Conservation (phyloP, 495 filamentous ascomycete genomes). For the Tuber melanosporum region DNA sequence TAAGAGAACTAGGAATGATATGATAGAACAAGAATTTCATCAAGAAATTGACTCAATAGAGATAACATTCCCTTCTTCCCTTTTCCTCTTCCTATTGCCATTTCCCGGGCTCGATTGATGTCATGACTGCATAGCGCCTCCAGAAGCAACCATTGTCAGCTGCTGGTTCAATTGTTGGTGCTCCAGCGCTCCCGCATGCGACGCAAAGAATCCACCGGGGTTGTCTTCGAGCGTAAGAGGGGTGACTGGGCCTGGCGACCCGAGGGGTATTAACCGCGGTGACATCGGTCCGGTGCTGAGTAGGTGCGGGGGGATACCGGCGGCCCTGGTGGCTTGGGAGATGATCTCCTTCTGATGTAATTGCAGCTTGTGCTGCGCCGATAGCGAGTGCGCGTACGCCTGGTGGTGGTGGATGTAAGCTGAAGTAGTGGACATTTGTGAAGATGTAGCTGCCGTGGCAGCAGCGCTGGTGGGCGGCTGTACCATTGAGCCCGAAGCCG, state of each 20-base stretch:
- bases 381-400: slow-evolving; percentile 37
- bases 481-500: slow-evolving; percentile 9
- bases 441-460: slow-evolving; percentile 2
- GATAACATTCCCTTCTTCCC: neutral
- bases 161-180: slow-evolving; percentile 34
- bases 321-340: slow-evolving; percentile 49
- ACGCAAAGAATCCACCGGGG: slow-evolving; percentile 49
- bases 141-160: slow-evolving; percentile 24
- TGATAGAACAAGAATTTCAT: neutral
- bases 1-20: neutral
- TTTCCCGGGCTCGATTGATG: neutral
- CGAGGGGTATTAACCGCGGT: slow-evolving; percentile 60
- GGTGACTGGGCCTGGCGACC: slow-evolving; percentile 72
- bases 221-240: slow-evolving; percentile 61
- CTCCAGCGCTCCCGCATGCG: slow-evolving; percentile 20
- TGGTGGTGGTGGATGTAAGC: slow-evolving; percentile 22
- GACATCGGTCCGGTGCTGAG: slow-evolving; percentile 50
- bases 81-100: neutral
- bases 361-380: slow-evolving; percentile 45
- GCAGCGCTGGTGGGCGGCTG: neutral
- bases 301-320: slow-evolving; percentile 44
- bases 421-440: slow-evolving; percentile 11
- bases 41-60: neutral
- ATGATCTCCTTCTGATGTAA: slow-evolving; percentile 60
- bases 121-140: slow-evolving; percentile 6